Conservation (phyloP, 305 asterid genomes). For the Fraxinus dipetala region DNA sequence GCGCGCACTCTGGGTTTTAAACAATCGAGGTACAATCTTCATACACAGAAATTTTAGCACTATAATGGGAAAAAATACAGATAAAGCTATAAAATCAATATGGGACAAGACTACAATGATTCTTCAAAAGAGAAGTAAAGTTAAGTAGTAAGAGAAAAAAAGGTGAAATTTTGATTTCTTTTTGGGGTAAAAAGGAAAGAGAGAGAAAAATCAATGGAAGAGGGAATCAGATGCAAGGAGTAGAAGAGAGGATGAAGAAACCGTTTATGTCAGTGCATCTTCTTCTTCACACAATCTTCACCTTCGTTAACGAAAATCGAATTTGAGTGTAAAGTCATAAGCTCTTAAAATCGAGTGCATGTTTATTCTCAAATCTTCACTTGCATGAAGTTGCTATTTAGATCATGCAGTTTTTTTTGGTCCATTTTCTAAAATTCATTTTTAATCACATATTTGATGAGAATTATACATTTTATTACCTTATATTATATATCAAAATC, state of each 20-base stretch:
- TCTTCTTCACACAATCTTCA: background rate
- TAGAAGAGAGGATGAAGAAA: background rate
- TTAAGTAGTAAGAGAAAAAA: background rate
- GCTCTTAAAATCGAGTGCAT: background rate
- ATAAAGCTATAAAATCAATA: background rate
- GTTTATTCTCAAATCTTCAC: background rate
- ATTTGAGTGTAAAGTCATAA: background rate
- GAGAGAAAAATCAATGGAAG: background rate
- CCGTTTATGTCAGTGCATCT: background rate
- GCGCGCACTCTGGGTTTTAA: background rate
- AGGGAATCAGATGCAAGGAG: slow-evolving; percentile 16
- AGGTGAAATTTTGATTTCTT: slow-evolving; percentile 14
- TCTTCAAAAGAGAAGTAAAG: slow-evolving; percentile 1
- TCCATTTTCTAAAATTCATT: background rate
- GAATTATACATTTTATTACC: no score
- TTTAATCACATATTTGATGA: background rate
- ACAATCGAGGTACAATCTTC: slow-evolving; percentile 8
- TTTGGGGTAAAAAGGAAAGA: background rate
- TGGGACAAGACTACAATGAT: background rate
- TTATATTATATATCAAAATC: background rate
- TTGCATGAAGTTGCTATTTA: background rate
- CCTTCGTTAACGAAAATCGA: background rate
- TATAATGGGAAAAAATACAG: background rate
- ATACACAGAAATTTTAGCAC: slow-evolving; percentile 6
- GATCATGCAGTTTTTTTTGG: background rate